Evolutionary conservation across 1,139 yeast species (phyloP).

Genomic region (Lodderomyces pseudojiufengensis): DNA sequence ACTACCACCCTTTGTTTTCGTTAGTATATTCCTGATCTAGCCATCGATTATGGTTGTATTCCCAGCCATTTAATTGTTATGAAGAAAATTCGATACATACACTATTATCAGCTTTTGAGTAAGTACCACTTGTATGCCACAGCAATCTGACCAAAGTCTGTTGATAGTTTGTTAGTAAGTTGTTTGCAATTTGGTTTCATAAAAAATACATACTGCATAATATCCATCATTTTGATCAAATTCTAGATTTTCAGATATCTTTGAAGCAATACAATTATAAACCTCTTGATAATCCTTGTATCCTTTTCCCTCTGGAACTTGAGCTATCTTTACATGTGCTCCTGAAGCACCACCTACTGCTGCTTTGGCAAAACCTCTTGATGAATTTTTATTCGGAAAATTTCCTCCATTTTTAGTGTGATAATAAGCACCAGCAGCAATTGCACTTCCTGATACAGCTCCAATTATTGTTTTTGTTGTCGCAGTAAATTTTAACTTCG

Average conservation of each 20-base stretch:
- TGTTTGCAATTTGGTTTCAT: too few species aligned
- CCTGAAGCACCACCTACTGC: constrained; percentile 21
- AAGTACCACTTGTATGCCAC: constrained; percentile 78
- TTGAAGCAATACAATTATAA: constrained; percentile 74
- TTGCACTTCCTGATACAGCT: constrained; percentile 23
- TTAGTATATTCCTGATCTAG: too few species aligned
- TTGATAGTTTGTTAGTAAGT: too few species aligned
- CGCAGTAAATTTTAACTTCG: constrained; percentile 2
- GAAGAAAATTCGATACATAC: background rate
- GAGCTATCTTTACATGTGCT: constrained; percentile 22
- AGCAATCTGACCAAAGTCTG: constrained; percentile 54
- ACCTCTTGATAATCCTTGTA: constrained; percentile 67
- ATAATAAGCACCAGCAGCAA: constrained; percentile 18
- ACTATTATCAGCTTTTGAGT: constrained; percentile 47
- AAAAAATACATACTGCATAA: constrained; percentile 47
- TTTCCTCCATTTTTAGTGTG: constrained; percentile 14
- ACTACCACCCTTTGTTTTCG: constrained; percentile 80
- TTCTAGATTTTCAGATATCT: constrained; percentile 73
- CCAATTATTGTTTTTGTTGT: background rate
- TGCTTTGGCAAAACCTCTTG: constrained; percentile 12
- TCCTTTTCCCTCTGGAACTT: constrained; percentile 26
- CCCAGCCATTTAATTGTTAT: too few species aligned
- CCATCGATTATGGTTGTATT: too few species aligned
- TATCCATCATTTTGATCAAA: constrained; percentile 70
- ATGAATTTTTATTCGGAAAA: constrained; percentile 10